phyloP scores from a whole-genome alignment of 306 rosid species.

The Heteromeles arbutifolia region DNA sequence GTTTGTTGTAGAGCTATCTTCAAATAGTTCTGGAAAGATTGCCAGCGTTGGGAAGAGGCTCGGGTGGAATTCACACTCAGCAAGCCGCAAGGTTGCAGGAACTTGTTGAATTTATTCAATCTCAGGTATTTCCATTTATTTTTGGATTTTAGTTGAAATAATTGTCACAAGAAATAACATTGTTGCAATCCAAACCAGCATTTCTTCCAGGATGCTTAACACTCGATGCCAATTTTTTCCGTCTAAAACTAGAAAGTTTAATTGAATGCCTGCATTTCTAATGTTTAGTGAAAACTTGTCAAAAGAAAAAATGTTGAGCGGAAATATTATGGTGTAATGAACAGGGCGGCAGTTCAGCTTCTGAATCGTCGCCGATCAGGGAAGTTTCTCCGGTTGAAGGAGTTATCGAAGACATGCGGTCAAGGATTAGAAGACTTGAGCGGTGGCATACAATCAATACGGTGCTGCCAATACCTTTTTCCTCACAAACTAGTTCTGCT shows the following conservation, averaged over 20 bases:
- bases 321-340: slow-evolving; percentile 16
- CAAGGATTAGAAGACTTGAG: slow-evolving; percentile 87
- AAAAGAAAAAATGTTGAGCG: not conserved
- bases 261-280: not conserved
- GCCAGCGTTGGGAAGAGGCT: slow-evolving; percentile 57
- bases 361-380: slow-evolving; percentile 78
- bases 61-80: slow-evolving; percentile 70
- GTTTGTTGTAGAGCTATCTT: slow-evolving; percentile 73
- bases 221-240: not conserved
- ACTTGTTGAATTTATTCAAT: slow-evolving; percentile 83
- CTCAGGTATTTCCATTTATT: slow-evolving; percentile 53
- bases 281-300: not conserved
- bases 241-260: not conserved
- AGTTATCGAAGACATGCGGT: slow-evolving; percentile 83
- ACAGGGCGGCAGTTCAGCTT: slow-evolving; percentile 73
- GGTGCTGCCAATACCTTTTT: slow-evolving; percentile 27
- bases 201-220: not conserved
- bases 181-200: not conserved
- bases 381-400: slow-evolving; percentile 67
- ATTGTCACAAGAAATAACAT: not conserved
- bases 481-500: not conserved
- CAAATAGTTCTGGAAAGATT: slow-evolving; percentile 83
- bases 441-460: slow-evolving; percentile 93
- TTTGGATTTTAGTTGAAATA: not conserved
- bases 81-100: slow-evolving; percentile 90